Base-by-base conservation (phyloP, 805 yeast genomes). In the Brettanomyces bruxellensis region DNA sequence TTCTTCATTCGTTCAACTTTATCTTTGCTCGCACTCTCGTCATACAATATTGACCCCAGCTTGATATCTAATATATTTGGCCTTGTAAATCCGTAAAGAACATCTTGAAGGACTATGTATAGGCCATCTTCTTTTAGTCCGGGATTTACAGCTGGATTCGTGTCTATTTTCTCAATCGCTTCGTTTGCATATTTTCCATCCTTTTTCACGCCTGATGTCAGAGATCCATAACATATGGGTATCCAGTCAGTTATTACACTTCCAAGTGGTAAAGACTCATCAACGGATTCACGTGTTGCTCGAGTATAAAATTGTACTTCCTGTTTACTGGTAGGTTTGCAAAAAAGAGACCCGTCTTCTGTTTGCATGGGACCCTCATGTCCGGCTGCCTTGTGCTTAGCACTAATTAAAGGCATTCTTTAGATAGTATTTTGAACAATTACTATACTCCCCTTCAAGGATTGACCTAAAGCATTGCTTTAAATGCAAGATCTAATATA, bases 61-160 rank as follows among this genome's bases (percentile, higher is more conserved):
- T 91, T 91, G 41, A 91, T 76, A 60, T 91, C 99, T 51, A 91
- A 56, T 2, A 93, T 73, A 46, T 84, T 76, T 0, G 98, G 97
- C 41, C 68, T 64, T 4, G 43, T 58, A 58, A 71, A 85, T 0
- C 87, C 87, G 46, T 73, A 59, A 28, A 84, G 66, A 3, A 83
- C 59, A 61, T 91, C 93, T 55, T 81, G 81, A 34, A 93, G 65
- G 6, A 91, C 93, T 2, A 90, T 54, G 47, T 71, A 81, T 4
- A 53, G 47, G 24, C 52, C 47, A 2, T 47, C 41, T 46, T 28
- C 34, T 13, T 49, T 47, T 30, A 55, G 39, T 38, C 52, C 61
- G 4, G 55, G 55, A 35, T 57, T 57, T 7, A 63, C 49, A 28
- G 51, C 47, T 4, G 50, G 57, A 0, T 59, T 47, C 8, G 51